These are phyloP conservation scores for Nicotiana tabacum DNA, from an alignment of 257 asterid species.

Conservation along the genomic window DNA sequence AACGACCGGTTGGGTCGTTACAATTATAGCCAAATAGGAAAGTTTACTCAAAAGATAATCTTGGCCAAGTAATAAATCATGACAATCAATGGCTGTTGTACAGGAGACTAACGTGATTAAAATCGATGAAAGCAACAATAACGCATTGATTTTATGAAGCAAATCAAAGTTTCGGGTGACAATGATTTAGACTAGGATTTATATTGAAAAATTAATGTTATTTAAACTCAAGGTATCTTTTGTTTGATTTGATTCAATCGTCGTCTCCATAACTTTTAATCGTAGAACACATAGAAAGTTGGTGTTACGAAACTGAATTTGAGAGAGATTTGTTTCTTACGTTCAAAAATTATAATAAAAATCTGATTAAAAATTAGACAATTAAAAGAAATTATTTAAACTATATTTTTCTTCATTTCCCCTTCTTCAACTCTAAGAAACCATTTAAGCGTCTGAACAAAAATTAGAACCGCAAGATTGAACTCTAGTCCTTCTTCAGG, in stretches of 20 bases:
- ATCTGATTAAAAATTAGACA: neutral
- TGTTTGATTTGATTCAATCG: neutral
- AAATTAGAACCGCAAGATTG: too few relatives aligned
- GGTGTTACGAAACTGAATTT: too few relatives aligned
- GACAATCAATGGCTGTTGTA: neutral
- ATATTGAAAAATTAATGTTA: too few relatives aligned
- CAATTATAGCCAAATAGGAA: neutral
- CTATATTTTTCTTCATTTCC: neutral
- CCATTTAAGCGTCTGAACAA: neutral
- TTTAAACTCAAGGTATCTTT: too few relatives aligned
- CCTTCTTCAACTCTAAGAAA: neutral
- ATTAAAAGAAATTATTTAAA: neutral
- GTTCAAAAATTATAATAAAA: neutral
- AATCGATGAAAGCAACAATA: neutral
- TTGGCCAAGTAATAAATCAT: neutral
- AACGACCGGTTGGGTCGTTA: too few relatives aligned
- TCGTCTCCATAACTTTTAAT: too few relatives aligned
- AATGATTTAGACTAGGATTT: neutral
- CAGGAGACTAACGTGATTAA: too few relatives aligned
- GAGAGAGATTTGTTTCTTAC: neutral
- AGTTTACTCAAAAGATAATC: neutral
- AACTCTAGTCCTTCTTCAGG: neutral
- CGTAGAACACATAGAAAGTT: too few relatives aligned
- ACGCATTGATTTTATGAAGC: neutral
- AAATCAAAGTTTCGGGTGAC: neutral